Evolutionary conservation across 192 early-diverging fungal genomes (phyloP).

Genomic region (Coemansia sp.): DNA sequence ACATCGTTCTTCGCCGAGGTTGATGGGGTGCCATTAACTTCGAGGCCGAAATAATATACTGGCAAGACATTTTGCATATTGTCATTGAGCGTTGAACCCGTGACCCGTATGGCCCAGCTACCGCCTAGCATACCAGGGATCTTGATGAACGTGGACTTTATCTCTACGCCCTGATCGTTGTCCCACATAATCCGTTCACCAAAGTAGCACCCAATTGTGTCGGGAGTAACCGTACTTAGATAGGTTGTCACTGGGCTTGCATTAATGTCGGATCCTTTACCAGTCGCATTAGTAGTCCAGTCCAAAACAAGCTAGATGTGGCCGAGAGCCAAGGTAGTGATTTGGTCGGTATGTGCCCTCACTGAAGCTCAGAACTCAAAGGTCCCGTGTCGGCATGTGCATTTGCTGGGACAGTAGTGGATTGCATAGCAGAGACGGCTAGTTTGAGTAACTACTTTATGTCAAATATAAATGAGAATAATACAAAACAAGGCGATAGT

Average conservation of each 20-base stretch:
- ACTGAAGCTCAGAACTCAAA: too few relatives aligned
- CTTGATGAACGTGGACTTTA: slow-evolving; percentile 33
- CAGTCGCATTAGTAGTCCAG: slow-evolving; percentile 49
- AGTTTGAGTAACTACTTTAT: too few relatives aligned
- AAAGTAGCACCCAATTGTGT: slow-evolving; percentile 72
- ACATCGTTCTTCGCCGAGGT: slow-evolving; percentile 39
- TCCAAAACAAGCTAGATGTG: too few relatives aligned
- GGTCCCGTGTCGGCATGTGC: too few relatives aligned
- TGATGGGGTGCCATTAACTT: slow-evolving; percentile 69
- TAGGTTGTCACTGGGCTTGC: slow-evolving; percentile 67
- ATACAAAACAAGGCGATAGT: too few relatives aligned
- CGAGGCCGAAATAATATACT: slow-evolving; percentile 79
- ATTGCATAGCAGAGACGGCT: too few relatives aligned
- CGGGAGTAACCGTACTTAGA: too few relatives aligned
- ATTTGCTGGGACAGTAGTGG: too few relatives aligned
- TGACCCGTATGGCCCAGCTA: slow-evolving; percentile 59
- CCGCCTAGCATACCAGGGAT: slow-evolving; percentile 61
- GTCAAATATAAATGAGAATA: too few relatives aligned
- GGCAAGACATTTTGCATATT: slow-evolving; percentile 59
- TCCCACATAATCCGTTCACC: slow-evolving; percentile 64
- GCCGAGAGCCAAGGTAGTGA: too few relatives aligned
- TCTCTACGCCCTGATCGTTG: slow-evolving; percentile 40
- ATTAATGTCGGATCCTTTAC: slow-evolving; percentile 79
- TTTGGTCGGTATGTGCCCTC: too few relatives aligned
- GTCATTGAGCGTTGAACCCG: slow-evolving; percentile 61